These are phyloP conservation scores for Mycogone perniciosa DNA, from an alignment of 2,329 filamentous ascomycete genomes.

Conservation along the genomic window DNA sequence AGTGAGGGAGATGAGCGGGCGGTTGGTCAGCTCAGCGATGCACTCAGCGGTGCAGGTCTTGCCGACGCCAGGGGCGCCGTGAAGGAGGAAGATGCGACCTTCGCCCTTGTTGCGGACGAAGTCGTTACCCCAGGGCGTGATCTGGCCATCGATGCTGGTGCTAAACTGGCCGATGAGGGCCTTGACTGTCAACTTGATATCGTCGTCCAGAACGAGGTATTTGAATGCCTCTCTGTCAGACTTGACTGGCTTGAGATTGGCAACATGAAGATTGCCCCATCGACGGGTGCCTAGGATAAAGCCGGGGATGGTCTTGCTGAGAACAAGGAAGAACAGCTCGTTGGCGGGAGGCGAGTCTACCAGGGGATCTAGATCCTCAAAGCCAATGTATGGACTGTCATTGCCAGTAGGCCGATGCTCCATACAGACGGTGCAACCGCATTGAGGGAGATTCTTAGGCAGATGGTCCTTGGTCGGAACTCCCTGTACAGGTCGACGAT, in stretches of 20 bases:
- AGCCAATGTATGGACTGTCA: constrained; percentile 31
- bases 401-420: constrained; percentile 16
- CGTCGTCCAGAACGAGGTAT: constrained; percentile 42
- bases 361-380: constrained; percentile 35
- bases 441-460: constrained; percentile 35
- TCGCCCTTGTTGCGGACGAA: constrained; percentile 46
- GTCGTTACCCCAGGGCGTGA: constrained; percentile 40
- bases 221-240: constrained; percentile 44
- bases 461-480: constrained; percentile 28
- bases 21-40: constrained; percentile 43
- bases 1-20: constrained; percentile 46
- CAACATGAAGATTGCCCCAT: constrained; percentile 39
- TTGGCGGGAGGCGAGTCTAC: constrained; percentile 30
- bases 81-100: constrained; percentile 44
- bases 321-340: constrained; percentile 39
- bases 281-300: constrained; percentile 40
- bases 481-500: constrained; percentile 2
- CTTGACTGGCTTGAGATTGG: constrained; percentile 33
- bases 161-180: constrained; percentile 43
- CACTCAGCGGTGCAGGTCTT: constrained; percentile 53
- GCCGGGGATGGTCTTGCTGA: constrained; percentile 39
- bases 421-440: constrained; percentile 34
- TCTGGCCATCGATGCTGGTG: constrained; percentile 28
- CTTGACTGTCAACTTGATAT: constrained; percentile 42
- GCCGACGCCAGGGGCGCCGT: constrained; percentile 48